Conservation (phyloP, 2,329 filamentous ascomycete genomes). For the Stenocarpella maydis region DNA sequence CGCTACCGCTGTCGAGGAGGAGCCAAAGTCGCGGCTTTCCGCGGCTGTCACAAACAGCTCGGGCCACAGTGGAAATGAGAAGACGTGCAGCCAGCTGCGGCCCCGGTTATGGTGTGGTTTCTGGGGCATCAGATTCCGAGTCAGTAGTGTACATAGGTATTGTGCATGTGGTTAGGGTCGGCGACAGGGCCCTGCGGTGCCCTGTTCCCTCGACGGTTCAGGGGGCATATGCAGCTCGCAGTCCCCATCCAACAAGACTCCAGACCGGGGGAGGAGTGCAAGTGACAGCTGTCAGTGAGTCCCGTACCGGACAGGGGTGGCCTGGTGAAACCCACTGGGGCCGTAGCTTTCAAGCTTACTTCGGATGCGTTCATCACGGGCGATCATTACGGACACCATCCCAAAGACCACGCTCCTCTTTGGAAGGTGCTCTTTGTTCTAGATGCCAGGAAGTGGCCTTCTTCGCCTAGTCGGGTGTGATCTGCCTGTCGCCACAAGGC, state of each 20-base stretch:
- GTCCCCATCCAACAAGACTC: background rate
- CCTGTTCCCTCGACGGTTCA: background rate
- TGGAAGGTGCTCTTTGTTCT: slow-evolving; percentile 9
- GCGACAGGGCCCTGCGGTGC: background rate
- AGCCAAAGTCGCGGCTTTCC: background rate
- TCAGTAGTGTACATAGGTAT: slow-evolving; percentile 28
- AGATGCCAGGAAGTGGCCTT: background rate
- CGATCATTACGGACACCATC: slow-evolving; percentile 20
- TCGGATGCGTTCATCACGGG: slow-evolving; percentile 21
- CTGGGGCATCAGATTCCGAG: slow-evolving; percentile 17
- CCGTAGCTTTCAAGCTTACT: slow-evolving; percentile 30
- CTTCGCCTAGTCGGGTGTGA: slow-evolving; percentile 8
- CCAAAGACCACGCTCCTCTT: background rate
- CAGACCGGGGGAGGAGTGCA: slow-evolving; percentile 9
- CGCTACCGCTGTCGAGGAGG: slow-evolving; percentile 4
- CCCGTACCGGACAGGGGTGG: slow-evolving; percentile 25
- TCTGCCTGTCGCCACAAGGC: background rate
- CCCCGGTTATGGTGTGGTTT: no score
- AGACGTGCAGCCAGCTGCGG: background rate
- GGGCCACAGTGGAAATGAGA: background rate
- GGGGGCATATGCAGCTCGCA: background rate
- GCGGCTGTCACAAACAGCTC: background rate
- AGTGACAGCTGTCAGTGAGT: slow-evolving; percentile 36
- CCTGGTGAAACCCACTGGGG: slow-evolving; percentile 13
- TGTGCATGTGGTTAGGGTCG: slow-evolving; percentile 9